Evolutionary conservation across 345 rosid species (phyloP).

Genomic region (Citrus medica): DNA sequence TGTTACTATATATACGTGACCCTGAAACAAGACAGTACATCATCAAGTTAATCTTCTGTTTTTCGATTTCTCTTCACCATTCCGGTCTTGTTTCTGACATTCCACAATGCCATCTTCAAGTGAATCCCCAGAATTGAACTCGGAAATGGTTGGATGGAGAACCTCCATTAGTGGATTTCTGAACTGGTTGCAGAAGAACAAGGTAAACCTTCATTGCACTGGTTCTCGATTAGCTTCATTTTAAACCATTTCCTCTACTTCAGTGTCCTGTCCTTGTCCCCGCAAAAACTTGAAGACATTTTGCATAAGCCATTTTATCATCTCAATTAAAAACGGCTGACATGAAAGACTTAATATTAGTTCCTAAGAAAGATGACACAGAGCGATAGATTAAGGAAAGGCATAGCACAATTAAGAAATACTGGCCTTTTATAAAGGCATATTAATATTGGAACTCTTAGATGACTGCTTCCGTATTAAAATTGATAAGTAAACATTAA

Average conservation of each 20-base stretch:
- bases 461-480: not conserved
- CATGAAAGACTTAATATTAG: not conserved
- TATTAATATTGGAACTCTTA: not conserved
- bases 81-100: not conserved
- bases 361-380: not conserved
- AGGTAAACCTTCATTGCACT: conserved; percentile 12
- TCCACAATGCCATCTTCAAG: conserved; percentile 7
- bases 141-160: not conserved
- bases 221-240: not conserved
- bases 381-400: not conserved
- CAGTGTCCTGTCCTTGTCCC: not conserved
- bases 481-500: not conserved
- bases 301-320: not conserved
- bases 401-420: not conserved
- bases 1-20: conserved; percentile 3
- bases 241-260: not conserved
- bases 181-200: conserved; percentile 15
- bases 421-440: not conserved
- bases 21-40: not conserved
- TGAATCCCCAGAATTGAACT: not conserved
- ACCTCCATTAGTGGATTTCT: not conserved
- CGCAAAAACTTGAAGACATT: not conserved
- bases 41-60: not conserved
- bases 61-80: not conserved
- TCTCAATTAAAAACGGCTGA: not conserved